Evolutionary conservation across 805 yeast species (phyloP), one percentile per base, ranked within the genome.

Genomic region (Candida coleopterorum): DNA sequence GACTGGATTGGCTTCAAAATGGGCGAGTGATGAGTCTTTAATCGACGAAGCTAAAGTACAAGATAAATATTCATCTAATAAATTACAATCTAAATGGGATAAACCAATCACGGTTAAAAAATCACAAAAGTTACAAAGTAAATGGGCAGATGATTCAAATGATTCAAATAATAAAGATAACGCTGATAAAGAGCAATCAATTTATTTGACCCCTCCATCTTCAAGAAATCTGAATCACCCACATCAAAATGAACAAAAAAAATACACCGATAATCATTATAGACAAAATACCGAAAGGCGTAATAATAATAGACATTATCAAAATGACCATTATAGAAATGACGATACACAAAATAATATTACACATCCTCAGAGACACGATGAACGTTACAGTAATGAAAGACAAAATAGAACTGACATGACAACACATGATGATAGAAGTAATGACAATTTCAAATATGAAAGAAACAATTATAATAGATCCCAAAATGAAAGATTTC

Each of bases 81-180:
- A n/a, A 17, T 4, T 35, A 9, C 36, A 34, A 18, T 29, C 31
- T 12, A 41, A 40, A 25, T 38, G 42, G 44, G 12, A 36, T 12
- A 40, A 39, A 29, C 37, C 50, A 8, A 36, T 41, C 4, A 43
- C 43, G 5, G 26, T 26, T 4, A 32, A 32, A 20, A 51, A 47
- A 25, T n/a, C 42, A 7, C 36, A 44, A 37, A 39, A 45, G 11
- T 45, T 60, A 25, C 54, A 41, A 25, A 62, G 67, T 32, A 60
- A 48, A 45, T 64, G 70, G 70, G 68, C 68, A 1, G 32, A 23
- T 8, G 40, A 44, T 7, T n/a, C n/a, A n/a, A n/a, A n/a, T n/a
- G n/a, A n/a, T n/a, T n/a, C n/a, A n/a, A n/a, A n/a, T n/a, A n/a
- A n/a, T n/a, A n/a, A n/a, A n/a, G n/a, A n/a, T n/a, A 35, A 37